Base-by-base conservation (phyloP, 208 protist genomes). In the Leishmania mexicana region DNA sequence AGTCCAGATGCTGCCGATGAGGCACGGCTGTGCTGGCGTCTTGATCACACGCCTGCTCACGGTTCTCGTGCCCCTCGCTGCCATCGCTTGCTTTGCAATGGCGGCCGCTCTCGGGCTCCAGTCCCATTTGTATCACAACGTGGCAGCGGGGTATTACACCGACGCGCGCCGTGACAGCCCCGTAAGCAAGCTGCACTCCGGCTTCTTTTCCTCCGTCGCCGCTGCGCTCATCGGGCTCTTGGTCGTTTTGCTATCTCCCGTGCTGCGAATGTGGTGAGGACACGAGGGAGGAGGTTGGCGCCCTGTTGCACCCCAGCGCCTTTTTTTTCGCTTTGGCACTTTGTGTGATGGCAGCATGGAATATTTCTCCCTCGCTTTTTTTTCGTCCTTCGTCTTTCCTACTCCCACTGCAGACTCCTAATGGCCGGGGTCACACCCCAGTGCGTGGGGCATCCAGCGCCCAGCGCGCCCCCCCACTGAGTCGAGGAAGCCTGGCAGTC, bases 161-260 rank as follows among this genome's bases (percentile, higher is more conserved):
- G 74, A 78, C 10, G 75, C 51, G 6, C 45, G 35, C 10, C n/a
- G 67, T 42, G 65, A 85, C 28, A 65, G 21, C 0, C 31, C 54
- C 3, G 70, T 68, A 53, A 79, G 77, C 40, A 70, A 75, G 47
- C 62, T 84, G 11, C 76, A 60, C 35, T 90, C 86, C 0, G 88
- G 88, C 45, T 90, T 90, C 35, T 89, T 78, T 5, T 87, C 82
- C 62, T 60, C 80, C 2, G 75, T 87, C 24, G 85, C 75, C 38
- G 74, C 88, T 2, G 78, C 78, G 21, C 40, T 87, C 31, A 72
- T 89, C 57, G 79, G 71, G 31, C 31, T 89, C 3, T 8, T 85
- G 15, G 78, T 86, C 19, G 42, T 67, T 17, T 28, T 67, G 17
- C 40, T 86, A 40, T 82, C 78, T 38, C 79, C 75, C 3, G 49